phyloP scores from a whole-genome alignment of 2,329 filamentous ascomycete genomes.

The Zymoseptoria brevis region DNA sequence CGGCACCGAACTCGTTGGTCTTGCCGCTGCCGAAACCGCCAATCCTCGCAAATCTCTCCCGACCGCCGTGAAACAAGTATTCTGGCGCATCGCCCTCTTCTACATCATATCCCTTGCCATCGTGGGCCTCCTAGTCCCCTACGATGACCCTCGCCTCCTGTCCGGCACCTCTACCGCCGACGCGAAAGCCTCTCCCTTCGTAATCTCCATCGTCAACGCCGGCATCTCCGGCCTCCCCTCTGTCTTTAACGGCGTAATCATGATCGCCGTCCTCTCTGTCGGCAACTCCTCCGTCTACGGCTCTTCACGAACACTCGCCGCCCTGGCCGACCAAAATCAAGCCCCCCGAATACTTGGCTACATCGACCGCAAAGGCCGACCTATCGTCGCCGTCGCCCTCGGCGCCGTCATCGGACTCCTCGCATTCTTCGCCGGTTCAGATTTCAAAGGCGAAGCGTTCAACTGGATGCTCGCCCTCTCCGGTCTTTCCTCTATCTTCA shows the following conservation, averaged over 20 bases:
- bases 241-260: conserved; percentile 61
- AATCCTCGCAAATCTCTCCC: conserved; percentile 42
- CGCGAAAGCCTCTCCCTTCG: conserved; percentile 52
- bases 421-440: conserved; percentile 64
- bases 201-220: conserved; percentile 56
- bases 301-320: conserved; percentile 80
- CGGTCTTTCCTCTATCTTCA: conserved; percentile 66
- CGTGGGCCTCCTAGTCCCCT: conserved; percentile 29
- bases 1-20: conserved; percentile 56
- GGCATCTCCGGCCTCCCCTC: conserved; percentile 53
- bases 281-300: conserved; percentile 47
- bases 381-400: conserved; percentile 61
- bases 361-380: conserved; percentile 70
- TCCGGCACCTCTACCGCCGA: conserved; percentile 28
- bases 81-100: conserved; percentile 30
- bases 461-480: conserved; percentile 73
- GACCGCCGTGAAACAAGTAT: conserved; percentile 29
- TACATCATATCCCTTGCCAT: conserved; percentile 29
- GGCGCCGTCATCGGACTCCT: conserved; percentile 64
- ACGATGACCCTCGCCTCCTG: conserved; percentile 28
- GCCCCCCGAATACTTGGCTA: conserved; percentile 53
- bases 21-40: conserved; percentile 46
- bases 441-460: conserved; percentile 56
- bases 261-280: conserved; percentile 53
- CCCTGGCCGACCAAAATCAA: conserved; percentile 62